Evolutionary conservation across 2,329 filamentous ascomycete species (phyloP), one percentile per base, ranked within the genome.

Genomic region (Zymoseptoria brevis): DNA sequence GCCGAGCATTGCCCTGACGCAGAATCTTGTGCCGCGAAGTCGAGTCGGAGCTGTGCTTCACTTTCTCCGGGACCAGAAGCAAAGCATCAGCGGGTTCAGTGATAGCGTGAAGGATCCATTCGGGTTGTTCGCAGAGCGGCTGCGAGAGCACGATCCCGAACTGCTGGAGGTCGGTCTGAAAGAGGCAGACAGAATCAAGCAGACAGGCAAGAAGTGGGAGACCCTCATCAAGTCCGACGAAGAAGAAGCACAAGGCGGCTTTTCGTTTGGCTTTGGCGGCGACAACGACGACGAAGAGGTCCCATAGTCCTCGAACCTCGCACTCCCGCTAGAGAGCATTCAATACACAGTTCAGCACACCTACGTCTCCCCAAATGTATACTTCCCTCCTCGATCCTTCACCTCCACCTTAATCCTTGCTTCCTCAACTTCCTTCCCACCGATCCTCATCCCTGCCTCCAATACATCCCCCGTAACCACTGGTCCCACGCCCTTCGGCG

Each of bases 401-500:
- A 97, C 89, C 16, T 79, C 80, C 30, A 97, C 89, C 77, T 95
- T 88, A 64, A 97, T 88, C 71, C 79, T 86, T 35, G 88, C 89
- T 79, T 95, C 89, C 72, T 91, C 85, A 30, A 97, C 75, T 77
- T 95, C 90, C 78, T 87, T 86, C 45, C 92, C 92, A 59, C 82
- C 80, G 29, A 96, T 85, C 72, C 84, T 86, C 66, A 97, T 80
- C 3, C 91, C 91, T 24, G 89, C 92, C 64, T 82, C 87, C 82
- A 99, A 90, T 30, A 93, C 80, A 76, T 99, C 92, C 2, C 94
- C 94, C 1, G 89, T 85, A 61, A 86, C 84, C 1, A 96, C 91
- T 19, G 86, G 81, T 1, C 94, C 94, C 1, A 99, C 94, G 11
- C 94, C 94, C 77, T 96, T 96, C 54, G 94, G 94, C 55, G 94